These are phyloP conservation scores for Trichoderma asperelloides DNA, from an alignment of 495 filamentous ascomycete genomes.

Conservation along the genomic window DNA sequence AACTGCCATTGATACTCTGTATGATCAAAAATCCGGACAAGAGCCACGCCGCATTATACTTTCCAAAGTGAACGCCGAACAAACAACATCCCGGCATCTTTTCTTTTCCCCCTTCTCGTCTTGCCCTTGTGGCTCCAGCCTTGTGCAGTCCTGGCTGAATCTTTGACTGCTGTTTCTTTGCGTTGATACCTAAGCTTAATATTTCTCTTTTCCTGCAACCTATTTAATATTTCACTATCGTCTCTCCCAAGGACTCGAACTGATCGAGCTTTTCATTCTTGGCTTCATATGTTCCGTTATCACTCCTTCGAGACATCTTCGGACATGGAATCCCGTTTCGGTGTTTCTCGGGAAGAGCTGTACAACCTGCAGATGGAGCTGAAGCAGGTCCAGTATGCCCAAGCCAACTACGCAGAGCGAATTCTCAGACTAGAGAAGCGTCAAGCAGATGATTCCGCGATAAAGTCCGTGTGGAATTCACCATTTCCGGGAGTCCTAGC, in stretches of 20 bases:
- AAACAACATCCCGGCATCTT: not conserved
- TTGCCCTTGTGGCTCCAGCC: not conserved
- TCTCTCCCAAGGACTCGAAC: not conserved
- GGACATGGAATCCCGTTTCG: conserved; percentile 48
- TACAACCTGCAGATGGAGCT: conserved; percentile 84
- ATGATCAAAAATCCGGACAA: not conserved
- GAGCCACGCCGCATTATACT: not conserved
- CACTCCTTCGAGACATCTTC: not conserved
- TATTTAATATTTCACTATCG: not conserved
- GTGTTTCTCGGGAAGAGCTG: conserved; percentile 57
- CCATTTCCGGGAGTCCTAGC: conserved; percentile 69
- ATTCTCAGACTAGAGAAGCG: conserved; percentile 70
- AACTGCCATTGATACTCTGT: not conserved
- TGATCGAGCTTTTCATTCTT: not conserved
- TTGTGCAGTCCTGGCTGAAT: not conserved
- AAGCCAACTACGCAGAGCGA: conserved; percentile 73
- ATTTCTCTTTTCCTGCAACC: not conserved
- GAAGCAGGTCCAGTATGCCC: conserved; percentile 68
- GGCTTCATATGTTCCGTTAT: not conserved
- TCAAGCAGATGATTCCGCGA: conserved; percentile 67
- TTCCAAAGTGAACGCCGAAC: not conserved
- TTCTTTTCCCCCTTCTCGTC: no score
- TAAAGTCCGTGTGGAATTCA: conserved; percentile 85
- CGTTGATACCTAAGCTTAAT: not conserved
- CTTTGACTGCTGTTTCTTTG: not conserved